Base-by-base conservation (phyloP, 768 basidiomycete species). In the Kwoniella europaea region DNA sequence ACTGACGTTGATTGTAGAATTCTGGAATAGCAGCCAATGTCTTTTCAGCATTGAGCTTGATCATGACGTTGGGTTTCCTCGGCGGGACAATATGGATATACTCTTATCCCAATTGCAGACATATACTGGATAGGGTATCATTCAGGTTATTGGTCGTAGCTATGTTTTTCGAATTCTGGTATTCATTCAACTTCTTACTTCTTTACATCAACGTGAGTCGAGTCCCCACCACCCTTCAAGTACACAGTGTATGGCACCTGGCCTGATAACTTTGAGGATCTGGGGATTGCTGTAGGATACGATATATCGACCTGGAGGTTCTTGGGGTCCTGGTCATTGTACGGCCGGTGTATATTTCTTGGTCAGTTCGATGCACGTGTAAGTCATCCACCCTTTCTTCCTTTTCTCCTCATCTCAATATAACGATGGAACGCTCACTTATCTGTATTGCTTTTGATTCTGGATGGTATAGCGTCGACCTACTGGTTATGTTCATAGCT, bases 121-220 rank as follows among this genome's bases (percentile, higher is more conserved):
- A 61, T 35, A 50, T 54, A 6, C 15, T 74, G 18, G 72, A 77
- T 56, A 58, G 76, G 18, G 55, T 77, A 7, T 77, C 76, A 4
- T 75, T 77, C 52, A 42, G 76, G 46, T 57, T 77, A 29, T 54
- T 77, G n/a, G 35, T 71, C 13, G 67, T 63, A 46, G 58, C 71
- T 16, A 72, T 77, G 74, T 69, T 63, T 18, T 77, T 73, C 52
- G 71, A 75, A 59, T 56, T 77, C 9, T 55, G 71, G 55, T 77
- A 77, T 65, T 69, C 68, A 6, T 42, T 27, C 10, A 43, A 27
- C 10, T 70, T 57, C 44, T 15, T 70, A 10, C 22, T 59, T n/a
- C 62, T 65, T 7, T 64, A 64, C 41, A 54, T 62, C 57, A 50
- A 63, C 29, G 68, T 70, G 56, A 65, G 68, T 70, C 13, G n/a